Base-by-base conservation (phyloP, 2,329 filamentous ascomycete species). In the Colletotrichum tamarilloi region DNA sequence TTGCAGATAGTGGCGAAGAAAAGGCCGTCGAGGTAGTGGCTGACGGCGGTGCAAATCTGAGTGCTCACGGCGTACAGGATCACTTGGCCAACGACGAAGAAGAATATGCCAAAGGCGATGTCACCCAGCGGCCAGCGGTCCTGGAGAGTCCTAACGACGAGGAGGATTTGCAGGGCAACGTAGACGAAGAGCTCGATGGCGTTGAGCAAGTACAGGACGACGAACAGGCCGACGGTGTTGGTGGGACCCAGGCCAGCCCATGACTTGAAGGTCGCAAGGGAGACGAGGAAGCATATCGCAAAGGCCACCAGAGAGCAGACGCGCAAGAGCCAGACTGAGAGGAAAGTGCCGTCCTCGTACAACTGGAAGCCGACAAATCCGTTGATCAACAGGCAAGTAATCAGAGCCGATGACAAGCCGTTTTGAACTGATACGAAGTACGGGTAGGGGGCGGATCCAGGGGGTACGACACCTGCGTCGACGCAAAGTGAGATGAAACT, bases 281-380 rank as follows among this genome's bases (percentile, higher is more conserved):
- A 94, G 65, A 99, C 92, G 66, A 96, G 90, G 80, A 97, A 97
- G 60, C 93, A 93, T 79, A 99, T 91, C 75, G 93, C 86, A 84
- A 98, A 98, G 85, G 97, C 96, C 75, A 87, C 90, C 19, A 93
- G 84, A 2, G 94, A 97, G 80, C 91, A 92, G 35, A 94, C 84
- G 66, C 96, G 92, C 74, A 99, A 86, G 77, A 98, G 91, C 97
- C 97, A 99, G 56, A 99, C 92, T 0, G 95, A 98, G 53, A 98
- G 86, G 2, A 93, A 92, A 1, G 97, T 99, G 63, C 97, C 97
- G 79, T 99, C 97, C 84, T 99, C 97, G 82, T 99, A 99, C 14
- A 99, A 88, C 84, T 98, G 97, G 84, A 99, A 99, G 42, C 97
- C 97, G 67, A 99, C 96, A 80, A 99, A 99, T 56, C 97, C 97